Conservation (phyloP, 176 grass and related monocot species). For the Echinochloa phyllopogon region DNA sequence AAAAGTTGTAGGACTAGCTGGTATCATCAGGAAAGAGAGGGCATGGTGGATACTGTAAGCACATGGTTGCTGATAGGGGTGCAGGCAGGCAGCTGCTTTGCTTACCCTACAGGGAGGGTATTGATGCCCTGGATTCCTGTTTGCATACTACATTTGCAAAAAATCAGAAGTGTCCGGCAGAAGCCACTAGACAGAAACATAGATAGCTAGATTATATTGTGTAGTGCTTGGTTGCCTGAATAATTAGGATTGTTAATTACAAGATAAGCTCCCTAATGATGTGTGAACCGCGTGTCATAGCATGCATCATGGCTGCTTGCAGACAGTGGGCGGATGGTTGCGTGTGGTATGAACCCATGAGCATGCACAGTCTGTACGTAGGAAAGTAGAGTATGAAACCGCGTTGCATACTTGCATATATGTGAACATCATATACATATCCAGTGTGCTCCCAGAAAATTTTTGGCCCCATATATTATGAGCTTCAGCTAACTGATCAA, state of each 20-base stretch:
- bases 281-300: constrained; percentile 9
- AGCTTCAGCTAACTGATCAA: background rate
- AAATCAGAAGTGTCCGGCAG: background rate
- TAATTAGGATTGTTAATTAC: background rate
- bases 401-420: background rate
- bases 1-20: constrained; percentile 44
- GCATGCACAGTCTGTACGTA: constrained; percentile 34
- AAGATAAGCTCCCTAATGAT: background rate
- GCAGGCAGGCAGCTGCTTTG: constrained; percentile 48
- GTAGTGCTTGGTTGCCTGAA: background rate
- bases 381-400: constrained; percentile 38
- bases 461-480: background rate
- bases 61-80: constrained; percentile 33
- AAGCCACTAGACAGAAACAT: background rate
- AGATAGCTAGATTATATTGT: background rate
- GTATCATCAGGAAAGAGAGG: constrained; percentile 29
- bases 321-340: background rate
- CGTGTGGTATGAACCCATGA: constrained; percentile 38
- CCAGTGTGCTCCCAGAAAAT: background rate
- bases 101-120: constrained; percentile 46
- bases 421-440: background rate
- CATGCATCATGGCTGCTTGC: constrained; percentile 17
- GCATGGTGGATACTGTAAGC: constrained; percentile 27
- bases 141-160: background rate
- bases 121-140: constrained; percentile 31